A percentile compares a stretch with the other conserved stretches of the same genome.
phyloP scores from a whole-genome alignment of 2,329 filamentous ascomycete genomes.

The Remersonia thermophila region DNA sequence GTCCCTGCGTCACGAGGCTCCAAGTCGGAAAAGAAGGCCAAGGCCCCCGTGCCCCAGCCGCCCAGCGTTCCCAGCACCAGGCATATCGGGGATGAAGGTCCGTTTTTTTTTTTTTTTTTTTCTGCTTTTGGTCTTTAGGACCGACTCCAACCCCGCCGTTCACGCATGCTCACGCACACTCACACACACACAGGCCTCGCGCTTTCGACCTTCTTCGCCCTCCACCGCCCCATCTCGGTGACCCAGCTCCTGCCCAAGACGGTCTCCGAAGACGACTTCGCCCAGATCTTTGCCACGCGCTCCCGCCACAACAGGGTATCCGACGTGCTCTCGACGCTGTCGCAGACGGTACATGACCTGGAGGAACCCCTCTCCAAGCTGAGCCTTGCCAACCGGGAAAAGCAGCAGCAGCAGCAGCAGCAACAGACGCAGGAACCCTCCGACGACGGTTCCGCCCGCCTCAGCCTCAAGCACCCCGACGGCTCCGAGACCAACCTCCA shows the following conservation, averaged over 20 bases:
- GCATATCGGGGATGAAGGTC: conserved; percentile 57
- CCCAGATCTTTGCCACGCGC: conserved; percentile 63
- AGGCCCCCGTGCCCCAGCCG: conserved; percentile 42
- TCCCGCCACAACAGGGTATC: conserved; percentile 38
- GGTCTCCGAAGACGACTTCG: conserved; percentile 63
- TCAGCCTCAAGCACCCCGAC: conserved; percentile 43
- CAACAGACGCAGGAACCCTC: conserved; percentile 24
- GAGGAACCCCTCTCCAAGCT: conserved; percentile 45
- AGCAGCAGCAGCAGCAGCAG: conserved; percentile 18
- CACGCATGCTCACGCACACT: no score
- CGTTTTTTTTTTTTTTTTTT: conserved; percentile 14
- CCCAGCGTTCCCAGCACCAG: conserved; percentile 66
- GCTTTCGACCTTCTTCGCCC: conserved; percentile 86
- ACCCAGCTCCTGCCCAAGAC: conserved; percentile 65
- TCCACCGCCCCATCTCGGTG: conserved; percentile 86
- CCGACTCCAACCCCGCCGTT: no score
- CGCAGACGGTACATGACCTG: conserved; percentile 44
- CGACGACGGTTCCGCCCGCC: conserved; percentile 36
- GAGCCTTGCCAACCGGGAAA: conserved; percentile 28
- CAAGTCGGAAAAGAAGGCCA: conserved; percentile 42
- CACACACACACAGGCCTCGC: conserved; percentile 73
- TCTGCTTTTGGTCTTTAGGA: no score
- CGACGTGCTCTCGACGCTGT: conserved; percentile 57
- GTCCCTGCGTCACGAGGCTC: conserved; percentile 35
- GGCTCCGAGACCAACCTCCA: conserved; percentile 47